phyloP scores from a whole-genome alignment of 805 yeast species.

The Scheffersomyces coipomensis region DNA sequence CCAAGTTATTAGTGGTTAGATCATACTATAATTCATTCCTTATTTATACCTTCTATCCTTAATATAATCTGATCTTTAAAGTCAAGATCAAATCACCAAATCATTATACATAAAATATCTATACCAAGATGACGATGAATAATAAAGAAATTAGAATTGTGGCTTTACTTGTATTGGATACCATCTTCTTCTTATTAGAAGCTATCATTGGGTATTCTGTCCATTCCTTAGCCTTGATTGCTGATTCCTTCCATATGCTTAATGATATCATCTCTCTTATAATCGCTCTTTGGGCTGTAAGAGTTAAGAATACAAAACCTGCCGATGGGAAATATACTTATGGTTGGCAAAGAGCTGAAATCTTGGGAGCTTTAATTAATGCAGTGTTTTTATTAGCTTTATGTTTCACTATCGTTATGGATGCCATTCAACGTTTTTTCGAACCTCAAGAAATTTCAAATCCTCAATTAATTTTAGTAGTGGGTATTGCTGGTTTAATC shows the following conservation, averaged over 20 bases:
- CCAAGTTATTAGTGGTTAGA: no score
- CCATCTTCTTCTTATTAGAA: slow-evolving; percentile 81
- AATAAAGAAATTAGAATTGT: slow-evolving; percentile 72
- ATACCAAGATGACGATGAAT: no score
- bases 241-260: slow-evolving; percentile 97
- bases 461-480: slow-evolving; percentile 79
- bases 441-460: slow-evolving; percentile 76
- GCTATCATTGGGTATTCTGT: slow-evolving; percentile 85
- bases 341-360: slow-evolving; percentile 98
- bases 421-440: slow-evolving; percentile 86
- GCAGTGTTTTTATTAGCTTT: slow-evolving; percentile 91
- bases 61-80: no score
- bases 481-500: slow-evolving; percentile 78
- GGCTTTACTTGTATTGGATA: slow-evolving; percentile 70
- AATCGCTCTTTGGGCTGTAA: slow-evolving; percentile 96
- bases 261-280: slow-evolving; percentile 88
- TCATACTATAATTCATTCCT: no score
- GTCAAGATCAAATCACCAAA: no score
- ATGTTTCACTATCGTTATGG: slow-evolving; percentile 88
- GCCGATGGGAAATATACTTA: slow-evolving; percentile 91
- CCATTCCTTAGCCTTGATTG: slow-evolving; percentile 90
- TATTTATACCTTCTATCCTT: no score
- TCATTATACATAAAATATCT: no score
- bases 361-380: slow-evolving; percentile 89
- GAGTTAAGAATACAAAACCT: slow-evolving; percentile 74